Conservation (phyloP, 2,329 filamentous ascomycete species). For the Celoporthe dispersa region DNA sequence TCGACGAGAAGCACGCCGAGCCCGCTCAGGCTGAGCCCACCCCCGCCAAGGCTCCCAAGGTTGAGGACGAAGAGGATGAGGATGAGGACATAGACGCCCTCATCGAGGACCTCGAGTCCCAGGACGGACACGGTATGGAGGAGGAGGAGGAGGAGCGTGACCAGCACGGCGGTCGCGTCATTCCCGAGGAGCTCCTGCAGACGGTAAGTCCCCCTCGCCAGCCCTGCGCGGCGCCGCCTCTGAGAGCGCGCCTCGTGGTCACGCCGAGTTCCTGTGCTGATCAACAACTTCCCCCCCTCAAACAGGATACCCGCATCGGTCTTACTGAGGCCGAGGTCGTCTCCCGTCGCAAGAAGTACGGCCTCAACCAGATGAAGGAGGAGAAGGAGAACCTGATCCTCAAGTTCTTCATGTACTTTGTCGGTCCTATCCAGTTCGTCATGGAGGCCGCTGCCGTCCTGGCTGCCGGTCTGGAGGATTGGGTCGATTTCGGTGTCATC, state of each 20-base stretch:
- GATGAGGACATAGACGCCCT: conserved; percentile 85
- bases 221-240: neutral
- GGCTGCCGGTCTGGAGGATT: conserved; percentile 82
- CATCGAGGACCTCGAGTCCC: conserved; percentile 84
- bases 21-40: conserved; percentile 40
- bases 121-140: conserved; percentile 70
- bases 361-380: conserved; percentile 89
- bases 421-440: conserved; percentile 90
- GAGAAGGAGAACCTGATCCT: conserved; percentile 84
- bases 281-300: neutral
- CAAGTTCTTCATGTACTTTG: conserved; percentile 83
- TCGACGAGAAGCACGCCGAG: conserved; percentile 63
- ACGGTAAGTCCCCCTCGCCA: conserved; percentile 50
- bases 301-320: conserved; percentile 43
- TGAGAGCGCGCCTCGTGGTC: neutral
- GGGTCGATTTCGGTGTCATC: conserved; percentile 94
- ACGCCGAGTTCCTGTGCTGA: neutral
- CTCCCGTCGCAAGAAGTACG: conserved; percentile 70
- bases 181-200: conserved; percentile 77
- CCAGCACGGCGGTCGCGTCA: conserved; percentile 58
- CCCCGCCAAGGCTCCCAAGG: conserved; percentile 44
- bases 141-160: conserved; percentile 58
- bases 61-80: conserved; percentile 68
- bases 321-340: conserved; percentile 73
- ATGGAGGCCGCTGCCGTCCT: conserved; percentile 63